These are phyloP conservation scores for Kurtzmaniella fragi DNA, from an alignment of 805 yeast species.

Conservation along the genomic window DNA sequence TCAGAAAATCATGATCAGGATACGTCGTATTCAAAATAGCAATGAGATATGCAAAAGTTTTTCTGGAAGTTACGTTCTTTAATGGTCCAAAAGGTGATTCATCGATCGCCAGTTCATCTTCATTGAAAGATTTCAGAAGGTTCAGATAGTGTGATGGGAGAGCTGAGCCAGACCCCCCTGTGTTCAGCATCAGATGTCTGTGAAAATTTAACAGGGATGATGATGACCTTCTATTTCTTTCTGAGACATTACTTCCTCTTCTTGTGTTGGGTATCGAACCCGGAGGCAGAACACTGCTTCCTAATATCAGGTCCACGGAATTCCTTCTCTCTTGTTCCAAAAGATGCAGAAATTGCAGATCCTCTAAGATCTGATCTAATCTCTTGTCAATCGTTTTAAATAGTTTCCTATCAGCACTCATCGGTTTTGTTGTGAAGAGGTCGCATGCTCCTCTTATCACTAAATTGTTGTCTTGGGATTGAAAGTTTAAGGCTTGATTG, in stretches of 20 bases:
- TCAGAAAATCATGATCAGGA: conserved; percentile 93
- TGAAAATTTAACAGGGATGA: conserved; percentile 19
- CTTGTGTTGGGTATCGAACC: conserved; percentile 2
- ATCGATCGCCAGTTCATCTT: conserved; percentile 21
- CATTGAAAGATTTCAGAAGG: conserved; percentile 20
- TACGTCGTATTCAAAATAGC: conserved; percentile 88
- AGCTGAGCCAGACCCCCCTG: conserved; percentile 7
- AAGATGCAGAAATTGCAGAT: conserved; percentile 36
- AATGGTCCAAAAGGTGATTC: conserved; percentile 89
- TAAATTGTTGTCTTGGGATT: conserved; percentile 37
- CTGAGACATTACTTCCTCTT: conserved; percentile 21
- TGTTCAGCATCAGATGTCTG: conserved; percentile 6
- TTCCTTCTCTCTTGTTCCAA: conserved; percentile 34
- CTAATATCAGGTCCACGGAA: conserved; percentile 31
- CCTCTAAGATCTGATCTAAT: conserved; percentile 50
- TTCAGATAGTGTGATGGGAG: conserved; percentile 4
- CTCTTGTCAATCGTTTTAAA: conserved; percentile 85
- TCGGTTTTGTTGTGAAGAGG: conserved; percentile 89
- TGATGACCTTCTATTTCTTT: conserved; percentile 25
- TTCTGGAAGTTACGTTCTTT: conserved; percentile 77
- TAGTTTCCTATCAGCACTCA: conserved; percentile 82
- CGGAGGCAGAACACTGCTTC: conserved; percentile 34
- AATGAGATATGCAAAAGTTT: conserved; percentile 84
- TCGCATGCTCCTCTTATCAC: conserved; percentile 84
- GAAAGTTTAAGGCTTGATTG: conserved; percentile 76